Evolutionary conservation across 257 asterid genomes (phyloP).

Genomic region (Jacaranda mimosifolia): DNA sequence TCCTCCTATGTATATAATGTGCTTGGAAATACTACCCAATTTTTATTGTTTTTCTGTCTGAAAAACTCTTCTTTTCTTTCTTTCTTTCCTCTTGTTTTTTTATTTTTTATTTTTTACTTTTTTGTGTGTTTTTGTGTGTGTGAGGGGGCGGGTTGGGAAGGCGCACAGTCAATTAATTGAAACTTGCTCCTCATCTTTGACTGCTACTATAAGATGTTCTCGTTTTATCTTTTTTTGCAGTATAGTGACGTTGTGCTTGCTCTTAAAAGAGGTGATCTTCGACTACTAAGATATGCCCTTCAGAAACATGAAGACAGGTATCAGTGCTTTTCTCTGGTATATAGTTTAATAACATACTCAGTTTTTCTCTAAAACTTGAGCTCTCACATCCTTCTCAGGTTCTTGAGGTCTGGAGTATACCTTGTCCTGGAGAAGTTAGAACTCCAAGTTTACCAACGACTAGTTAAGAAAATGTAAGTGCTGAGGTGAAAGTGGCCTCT

Average conservation of each 20-base stretch:
- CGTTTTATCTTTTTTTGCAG: conserved; percentile 52
- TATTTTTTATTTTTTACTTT: no score
- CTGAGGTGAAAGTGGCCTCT: neutral
- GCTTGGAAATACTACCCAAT: neutral
- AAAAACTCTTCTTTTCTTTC: neutral
- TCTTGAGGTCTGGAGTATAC: conserved; percentile 93
- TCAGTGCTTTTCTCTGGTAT: conserved; percentile 31
- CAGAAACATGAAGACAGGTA: conserved; percentile 93
- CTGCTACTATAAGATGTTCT: conserved; percentile 10
- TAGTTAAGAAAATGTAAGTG: conserved; percentile 90
- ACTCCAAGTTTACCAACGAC: conserved; percentile 95
- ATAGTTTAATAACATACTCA: conserved; percentile 10
- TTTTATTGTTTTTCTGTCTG: neutral
- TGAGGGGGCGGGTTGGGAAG: neutral
- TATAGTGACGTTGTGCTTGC: conserved; percentile 82
- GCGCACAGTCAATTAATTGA: neutral
- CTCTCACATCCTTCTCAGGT: conserved; percentile 53
- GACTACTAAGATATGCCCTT: conserved; percentile 85
- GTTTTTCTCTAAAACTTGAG: conserved; percentile 1
- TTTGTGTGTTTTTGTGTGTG: no score
- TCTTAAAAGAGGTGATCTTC: conserved; percentile 93
- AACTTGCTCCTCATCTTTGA: conserved; percentile 22
- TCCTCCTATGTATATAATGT: neutral
- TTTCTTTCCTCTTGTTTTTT: no score
- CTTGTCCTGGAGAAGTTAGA: conserved; percentile 95